These are phyloP conservation scores for Aspergillus japonicus DNA, from an alignment of 2,329 filamentous ascomycete genomes.

Conservation along the genomic window DNA sequence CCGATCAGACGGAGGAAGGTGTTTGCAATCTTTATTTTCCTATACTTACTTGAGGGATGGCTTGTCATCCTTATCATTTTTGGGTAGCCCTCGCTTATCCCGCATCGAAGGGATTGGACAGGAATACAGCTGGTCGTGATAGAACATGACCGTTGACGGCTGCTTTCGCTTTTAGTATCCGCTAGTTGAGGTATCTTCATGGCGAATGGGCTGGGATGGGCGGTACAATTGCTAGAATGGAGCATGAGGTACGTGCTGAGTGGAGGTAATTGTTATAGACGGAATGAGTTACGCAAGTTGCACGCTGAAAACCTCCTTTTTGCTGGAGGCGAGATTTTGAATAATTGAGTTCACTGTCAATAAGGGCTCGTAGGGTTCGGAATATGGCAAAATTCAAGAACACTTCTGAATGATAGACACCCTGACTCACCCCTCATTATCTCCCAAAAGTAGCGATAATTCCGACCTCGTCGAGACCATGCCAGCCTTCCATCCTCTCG, in stretches of 20 bases:
- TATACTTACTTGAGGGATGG: background rate
- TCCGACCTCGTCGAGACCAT: too few relatives aligned
- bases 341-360: background rate
- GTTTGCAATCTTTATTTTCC: too few relatives aligned
- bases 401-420: background rate
- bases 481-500: too few relatives aligned
- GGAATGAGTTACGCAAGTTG: slow-evolving; percentile 13
- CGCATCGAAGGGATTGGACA: background rate
- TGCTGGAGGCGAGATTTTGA: background rate
- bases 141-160: background rate
- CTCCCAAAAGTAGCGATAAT: too few relatives aligned
- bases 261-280: slow-evolving; percentile 11
- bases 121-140: background rate
- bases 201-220: background rate
- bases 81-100: background rate
- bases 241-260: background rate
- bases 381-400: background rate
- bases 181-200: background rate
- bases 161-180: background rate
- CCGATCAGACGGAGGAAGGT: too few relatives aligned
- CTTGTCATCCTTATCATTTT: background rate
- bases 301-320: background rate
- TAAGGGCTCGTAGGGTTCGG: background rate
- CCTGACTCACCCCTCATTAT: too few relatives aligned
- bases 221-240: background rate